A percentile compares a stretch with the other conserved stretches of the same genome.
phyloP scores from a whole-genome alignment of 805 yeast species.

The Yamadazyma endophytica region DNA sequence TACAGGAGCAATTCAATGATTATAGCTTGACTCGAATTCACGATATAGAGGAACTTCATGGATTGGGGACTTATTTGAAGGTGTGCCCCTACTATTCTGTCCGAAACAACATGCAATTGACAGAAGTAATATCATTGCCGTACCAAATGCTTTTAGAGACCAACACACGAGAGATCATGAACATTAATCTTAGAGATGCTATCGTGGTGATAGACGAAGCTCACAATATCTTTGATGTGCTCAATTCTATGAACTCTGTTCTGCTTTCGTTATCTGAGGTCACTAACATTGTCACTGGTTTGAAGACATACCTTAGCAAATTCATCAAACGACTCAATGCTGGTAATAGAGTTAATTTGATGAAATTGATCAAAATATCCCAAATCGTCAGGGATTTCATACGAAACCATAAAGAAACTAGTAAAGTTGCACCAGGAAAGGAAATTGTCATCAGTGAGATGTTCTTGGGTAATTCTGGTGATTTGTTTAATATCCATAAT shows the following conservation, averaged over 20 bases:
- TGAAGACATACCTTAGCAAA: conserved; percentile 53
- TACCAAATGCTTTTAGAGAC: conserved; percentile 72
- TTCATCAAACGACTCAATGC: conserved; percentile 65
- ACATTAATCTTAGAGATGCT: conserved; percentile 55
- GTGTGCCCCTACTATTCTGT: conserved; percentile 83
- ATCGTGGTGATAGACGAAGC: conserved; percentile 89
- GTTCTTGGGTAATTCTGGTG: conserved; percentile 59
- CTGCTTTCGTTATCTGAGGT: conserved; percentile 51
- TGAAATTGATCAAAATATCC: conserved; percentile 58
- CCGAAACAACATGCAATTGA: conserved; percentile 48
- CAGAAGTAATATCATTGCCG: conserved; percentile 82
- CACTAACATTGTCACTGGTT: conserved; percentile 37
- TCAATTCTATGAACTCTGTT: conserved; percentile 65
- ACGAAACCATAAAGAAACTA: conserved; percentile 16
- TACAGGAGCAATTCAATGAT: conserved; percentile 45
- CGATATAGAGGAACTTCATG: conserved; percentile 76
- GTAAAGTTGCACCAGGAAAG: conserved; percentile 45
- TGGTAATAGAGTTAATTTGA: conserved; percentile 65
- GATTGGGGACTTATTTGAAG: conserved; percentile 50
- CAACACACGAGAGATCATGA: conserved; percentile 54
- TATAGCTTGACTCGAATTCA: conserved; percentile 50
- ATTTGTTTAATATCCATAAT: conserved; percentile 64
- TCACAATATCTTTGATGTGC: conserved; percentile 78
- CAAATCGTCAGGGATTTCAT: conserved; percentile 50
- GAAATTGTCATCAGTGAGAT: conserved; percentile 50